Evolutionary conservation across 805 yeast species (phyloP), one percentile per base, ranked within the genome.

Genomic region (Barnettozyma sucrosica): DNA sequence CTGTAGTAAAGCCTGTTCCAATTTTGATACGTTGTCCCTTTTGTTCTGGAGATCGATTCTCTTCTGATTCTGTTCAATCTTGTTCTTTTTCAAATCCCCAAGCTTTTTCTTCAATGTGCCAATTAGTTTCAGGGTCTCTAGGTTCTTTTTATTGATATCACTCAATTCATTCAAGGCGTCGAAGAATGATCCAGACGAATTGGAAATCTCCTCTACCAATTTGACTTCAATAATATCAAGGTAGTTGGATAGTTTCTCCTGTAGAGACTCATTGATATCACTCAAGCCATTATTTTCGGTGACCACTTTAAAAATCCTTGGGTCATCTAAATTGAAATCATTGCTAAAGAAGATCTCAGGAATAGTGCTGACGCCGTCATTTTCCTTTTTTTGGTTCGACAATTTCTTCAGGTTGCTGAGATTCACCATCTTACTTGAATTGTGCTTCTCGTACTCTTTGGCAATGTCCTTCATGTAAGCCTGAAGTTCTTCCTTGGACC

Each of bases 201-300:
- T 77, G 4, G 96, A 84, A 28, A 93, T 89, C 64, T 89, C 96
- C 36, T 78, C 74, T 18, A 90, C 85, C 37, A 92, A 67, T 51
- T 85, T 83, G 33, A 86, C 72, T 65, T 92, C 99, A 1, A 92
- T 89, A 0, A 81, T 74, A 61, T 93, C 98, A 47, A 93, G 70
- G 59, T 89, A 89, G 66, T 81, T 81, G 4, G 93, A 85, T 30
- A 92, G 68, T 59, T 80, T 81, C 39, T 89, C 95, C 58, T 85
- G 96, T 16, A 90, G 64, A 9, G 80, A 71, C 57, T 79, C 77
- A 54, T 79, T 73, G 13, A 78, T 60, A 7, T 71, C 66, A 39
- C 73, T 71, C 19, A 79, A 67, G 18, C 76, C 75, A 2, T 79
- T 67, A 36, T 76, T 77, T 39, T 81, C 89, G 13, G 85, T 74